These are phyloP conservation scores for Fonsecaea erecta DNA, from an alignment of 2,329 filamentous ascomycete species.

Conservation along the genomic window DNA sequence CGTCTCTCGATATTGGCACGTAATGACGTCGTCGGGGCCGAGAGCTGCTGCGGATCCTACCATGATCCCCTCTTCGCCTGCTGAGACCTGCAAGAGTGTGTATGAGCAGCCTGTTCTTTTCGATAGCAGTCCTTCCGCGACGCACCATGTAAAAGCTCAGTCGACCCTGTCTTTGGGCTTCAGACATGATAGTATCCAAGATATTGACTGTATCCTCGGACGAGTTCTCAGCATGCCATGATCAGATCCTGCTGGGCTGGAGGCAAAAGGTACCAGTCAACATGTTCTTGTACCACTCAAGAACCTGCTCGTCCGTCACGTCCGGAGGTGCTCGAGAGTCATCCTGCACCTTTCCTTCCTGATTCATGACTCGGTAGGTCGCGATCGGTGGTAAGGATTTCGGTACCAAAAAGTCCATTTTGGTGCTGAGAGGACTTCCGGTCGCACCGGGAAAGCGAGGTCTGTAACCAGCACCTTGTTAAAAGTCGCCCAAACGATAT, in stretches of 20 bases:
- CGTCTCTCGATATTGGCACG: conserved; percentile 91
- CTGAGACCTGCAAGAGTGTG: conserved; percentile 53
- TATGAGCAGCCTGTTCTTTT: neutral
- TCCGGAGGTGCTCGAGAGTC: conserved; percentile 50
- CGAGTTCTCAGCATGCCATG: conserved; percentile 32
- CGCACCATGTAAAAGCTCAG: conserved; percentile 91
- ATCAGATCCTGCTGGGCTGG: neutral
- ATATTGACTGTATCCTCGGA: conserved; percentile 63
- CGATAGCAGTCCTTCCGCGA: neutral
- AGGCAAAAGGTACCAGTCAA: conserved; percentile 41
- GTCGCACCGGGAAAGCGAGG: conserved; percentile 80
- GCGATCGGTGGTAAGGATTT: conserved; percentile 74
- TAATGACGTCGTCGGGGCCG: conserved; percentile 80
- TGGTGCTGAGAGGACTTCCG: conserved; percentile 85
- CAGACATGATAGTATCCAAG: conserved; percentile 97
- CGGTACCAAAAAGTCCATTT: conserved; percentile 76
- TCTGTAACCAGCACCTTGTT: neutral
- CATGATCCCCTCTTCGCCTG: conserved; percentile 90
- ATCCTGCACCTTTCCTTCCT: conserved; percentile 82
- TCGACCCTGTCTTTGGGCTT: conserved; percentile 92
- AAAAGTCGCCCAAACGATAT: neutral
- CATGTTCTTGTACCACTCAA: conserved; percentile 67
- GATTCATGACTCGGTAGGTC: conserved; percentile 88
- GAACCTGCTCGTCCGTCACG: conserved; percentile 55
- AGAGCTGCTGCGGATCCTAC: conserved; percentile 85